phyloP scores from a whole-genome alignment of 2,329 filamentous ascomycete genomes.

The Albophoma yamanashiensis region DNA sequence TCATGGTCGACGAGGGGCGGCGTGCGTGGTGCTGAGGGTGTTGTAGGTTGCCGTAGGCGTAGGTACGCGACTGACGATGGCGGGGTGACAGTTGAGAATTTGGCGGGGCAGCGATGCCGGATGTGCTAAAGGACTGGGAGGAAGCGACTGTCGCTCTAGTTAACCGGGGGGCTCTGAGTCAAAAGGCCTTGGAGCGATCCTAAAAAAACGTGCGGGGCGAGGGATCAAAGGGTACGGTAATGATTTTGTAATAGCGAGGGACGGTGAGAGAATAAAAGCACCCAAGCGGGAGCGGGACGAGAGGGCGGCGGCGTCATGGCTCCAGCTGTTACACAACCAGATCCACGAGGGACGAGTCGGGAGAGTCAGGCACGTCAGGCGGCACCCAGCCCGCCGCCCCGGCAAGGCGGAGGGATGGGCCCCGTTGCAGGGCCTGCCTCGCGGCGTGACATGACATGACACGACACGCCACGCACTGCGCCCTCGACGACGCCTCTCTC shows the following conservation, averaged over 20 bases:
- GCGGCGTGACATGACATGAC: neutral
- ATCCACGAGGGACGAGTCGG: neutral
- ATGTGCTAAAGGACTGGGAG: slow-evolving; percentile 1
- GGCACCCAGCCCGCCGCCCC: neutral
- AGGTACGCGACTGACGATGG: neutral
- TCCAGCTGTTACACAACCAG: neutral
- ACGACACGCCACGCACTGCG: neutral
- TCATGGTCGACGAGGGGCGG: slow-evolving; percentile 24
- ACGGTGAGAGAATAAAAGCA: neutral
- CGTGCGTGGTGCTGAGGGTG: slow-evolving; percentile 21
- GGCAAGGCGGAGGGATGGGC: no score
- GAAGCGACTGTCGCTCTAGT: neutral
- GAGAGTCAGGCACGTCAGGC: neutral
- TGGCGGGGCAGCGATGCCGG: slow-evolving; percentile 4
- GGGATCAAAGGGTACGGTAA: neutral
- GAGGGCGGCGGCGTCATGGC: neutral
- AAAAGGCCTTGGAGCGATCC: neutral
- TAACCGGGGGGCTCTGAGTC: neutral
- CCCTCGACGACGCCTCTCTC: neutral
- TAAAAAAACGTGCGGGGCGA: neutral
- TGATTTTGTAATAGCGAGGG: neutral
- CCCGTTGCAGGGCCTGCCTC: neutral
- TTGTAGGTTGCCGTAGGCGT: no score
- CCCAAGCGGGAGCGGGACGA: neutral
- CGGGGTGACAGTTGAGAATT: neutral